Percentiles rank a stretch among this genome's conserved stretches.
Conservation (phyloP, 2,329 filamentous ascomycete species). For the Xylogone sp. region DNA sequence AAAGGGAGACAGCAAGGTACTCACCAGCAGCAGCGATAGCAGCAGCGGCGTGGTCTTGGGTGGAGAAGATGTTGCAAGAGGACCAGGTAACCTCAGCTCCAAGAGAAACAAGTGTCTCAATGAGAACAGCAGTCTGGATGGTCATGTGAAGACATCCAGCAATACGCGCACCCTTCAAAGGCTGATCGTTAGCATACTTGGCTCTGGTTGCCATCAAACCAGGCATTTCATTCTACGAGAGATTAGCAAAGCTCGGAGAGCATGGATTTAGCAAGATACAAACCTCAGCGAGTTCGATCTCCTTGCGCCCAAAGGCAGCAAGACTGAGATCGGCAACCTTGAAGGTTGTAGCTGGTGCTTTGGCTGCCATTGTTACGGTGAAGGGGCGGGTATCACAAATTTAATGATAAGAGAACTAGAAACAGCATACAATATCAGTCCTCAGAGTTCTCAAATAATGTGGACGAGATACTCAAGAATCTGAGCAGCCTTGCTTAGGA, state of each 20-base stretch:
- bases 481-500: neutral
- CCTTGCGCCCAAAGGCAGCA: constrained; percentile 96
- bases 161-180: constrained; percentile 89
- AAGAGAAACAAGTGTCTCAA: constrained; percentile 92
- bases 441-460: neutral
- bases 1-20: constrained; percentile 1
- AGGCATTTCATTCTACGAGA: constrained; percentile 75
- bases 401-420: constrained; percentile 1
- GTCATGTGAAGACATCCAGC: constrained; percentile 98
- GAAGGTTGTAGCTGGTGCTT: constrained; percentile 51
- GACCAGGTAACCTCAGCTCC: constrained; percentile 99
- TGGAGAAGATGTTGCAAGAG: constrained; percentile 99
- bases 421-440: neutral
- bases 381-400: neutral
- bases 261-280: constrained; percentile 25
- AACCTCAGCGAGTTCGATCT: constrained; percentile 93
- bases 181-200: constrained; percentile 92
- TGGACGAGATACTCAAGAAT: neutral
- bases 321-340: constrained; percentile 96
- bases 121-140: constrained; percentile 98
- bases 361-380: constrained; percentile 5
- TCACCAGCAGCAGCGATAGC: constrained; percentile 74
- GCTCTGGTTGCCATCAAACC: constrained; percentile 92
- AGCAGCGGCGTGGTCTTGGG: constrained; percentile 95
- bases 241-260: neutral